Evolutionary conservation across 768 basidiomycete species (phyloP).

Genomic region (Serendipita sp.): DNA sequence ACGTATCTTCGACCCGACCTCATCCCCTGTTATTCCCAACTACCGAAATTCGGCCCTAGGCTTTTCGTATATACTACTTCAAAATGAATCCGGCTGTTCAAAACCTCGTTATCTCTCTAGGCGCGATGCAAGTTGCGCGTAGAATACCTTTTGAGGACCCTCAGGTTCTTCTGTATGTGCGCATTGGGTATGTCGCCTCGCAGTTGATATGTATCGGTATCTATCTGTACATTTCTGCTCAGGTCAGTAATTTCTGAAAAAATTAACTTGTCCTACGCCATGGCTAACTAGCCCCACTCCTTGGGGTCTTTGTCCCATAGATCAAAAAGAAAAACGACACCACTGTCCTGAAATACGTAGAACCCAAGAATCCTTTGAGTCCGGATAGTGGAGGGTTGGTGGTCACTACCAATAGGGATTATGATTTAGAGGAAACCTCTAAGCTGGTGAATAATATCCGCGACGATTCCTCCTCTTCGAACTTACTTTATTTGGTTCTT

Average conservation of each 20-base stretch:
- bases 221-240: constrained; percentile 67
- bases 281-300: background rate
- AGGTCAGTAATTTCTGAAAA: constrained; percentile 30
- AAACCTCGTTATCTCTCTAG: constrained; percentile 80
- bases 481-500: background rate
- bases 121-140: constrained; percentile 90
- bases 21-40: background rate
- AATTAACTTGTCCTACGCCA: background rate
- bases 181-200: constrained; percentile 62
- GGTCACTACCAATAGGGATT: constrained; percentile 86
- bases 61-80: background rate
- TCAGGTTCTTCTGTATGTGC: constrained; percentile 61
- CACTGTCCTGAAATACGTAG: constrained; percentile 92
- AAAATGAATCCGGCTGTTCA: constrained; percentile 61
- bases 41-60: background rate
- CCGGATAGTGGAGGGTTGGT: constrained; percentile 55
- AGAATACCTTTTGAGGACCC: constrained; percentile 87
- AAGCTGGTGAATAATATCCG: constrained; percentile 36
- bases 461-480: background rate
- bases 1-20: background rate
- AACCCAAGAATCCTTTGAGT: constrained; percentile 62
- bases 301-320: constrained; percentile 24
- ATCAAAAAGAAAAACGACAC: constrained; percentile 92
- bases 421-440: constrained; percentile 76
- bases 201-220: constrained; percentile 55